Base-by-base conservation (phyloP, 2,329 filamentous ascomycete species). In the Aspergillus eucalypticola region DNA sequence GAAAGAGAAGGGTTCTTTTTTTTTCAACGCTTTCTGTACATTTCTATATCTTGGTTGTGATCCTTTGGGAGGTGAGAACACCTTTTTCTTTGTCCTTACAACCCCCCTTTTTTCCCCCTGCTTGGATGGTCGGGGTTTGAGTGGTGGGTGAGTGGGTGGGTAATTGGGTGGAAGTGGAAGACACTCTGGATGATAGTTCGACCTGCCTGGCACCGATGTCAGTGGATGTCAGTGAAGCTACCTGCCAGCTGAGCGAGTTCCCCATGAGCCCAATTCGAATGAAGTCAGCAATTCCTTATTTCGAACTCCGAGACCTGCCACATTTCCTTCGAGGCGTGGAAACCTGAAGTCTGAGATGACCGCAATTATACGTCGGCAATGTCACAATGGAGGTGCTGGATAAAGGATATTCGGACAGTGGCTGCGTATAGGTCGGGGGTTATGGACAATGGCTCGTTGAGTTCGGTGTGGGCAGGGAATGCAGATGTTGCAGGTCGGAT, bases 1-100 rank as follows among this genome's bases (percentile, higher is more conserved):
- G 66, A 72, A 65, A 69, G 32, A 67, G 58, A 70, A 71, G 69
- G 71, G 70, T 63, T 56, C 51, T 62, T 59, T 64, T 67, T 67
- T 62, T 55, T 67, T 65, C 60, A 41, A 64, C 59, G 58, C 63
- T 66, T 64, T 66, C 55, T 68, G 66, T 69, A 65, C 62, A 70
- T 69, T 64, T 62, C 68, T 64, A 54, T 59, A 57, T 61, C 59
- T 65, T 60, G 60, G 61, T 62, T 62, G 67, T 68, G 66, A 65
- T 64, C 53, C 56, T 59, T 61, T 64, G 52, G 61, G 61, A 70
- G 67, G 67, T 70, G 56, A 69, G 67, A 60, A 60, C 46, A 55
- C 59, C 54, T 61, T 58, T 58, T 56, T 62, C 44, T 54, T 59
- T 56, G 29, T 35, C 54, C 42, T 56, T 58, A n/a, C 55, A 21